Percentiles rank a stretch among this genome's conserved stretches.
These are phyloP conservation scores for Suillus variegatus DNA, from an alignment of 768 basidiomycete species.

Conservation along the genomic window DNA sequence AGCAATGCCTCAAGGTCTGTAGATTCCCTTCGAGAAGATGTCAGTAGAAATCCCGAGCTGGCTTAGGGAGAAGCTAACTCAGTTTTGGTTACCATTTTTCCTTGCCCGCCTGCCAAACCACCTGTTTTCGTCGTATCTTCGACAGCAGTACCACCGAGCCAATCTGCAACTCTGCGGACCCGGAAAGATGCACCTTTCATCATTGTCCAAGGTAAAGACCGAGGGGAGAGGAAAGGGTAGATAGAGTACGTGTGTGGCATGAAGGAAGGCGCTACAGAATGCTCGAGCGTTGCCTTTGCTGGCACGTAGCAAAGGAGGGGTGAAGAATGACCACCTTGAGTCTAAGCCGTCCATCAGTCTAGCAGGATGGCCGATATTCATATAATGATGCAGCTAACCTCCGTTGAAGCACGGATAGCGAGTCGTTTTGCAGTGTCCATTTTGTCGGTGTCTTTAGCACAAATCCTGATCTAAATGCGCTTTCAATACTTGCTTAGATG, in stretches of 20 bases:
- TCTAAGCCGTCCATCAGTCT: background rate
- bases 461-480: slow-evolving; percentile 51
- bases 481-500: slow-evolving; percentile 1
- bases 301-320: slow-evolving; percentile 33
- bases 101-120: slow-evolving; percentile 39
- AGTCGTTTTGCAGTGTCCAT: slow-evolving; percentile 52
- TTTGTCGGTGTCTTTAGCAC: slow-evolving; percentile 44
- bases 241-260: slow-evolving; percentile 53
- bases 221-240: slow-evolving; percentile 63
- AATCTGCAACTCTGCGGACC: slow-evolving; percentile 62
- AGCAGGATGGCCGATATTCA: background rate
- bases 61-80: slow-evolving; percentile 32
- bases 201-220: slow-evolving; percentile 49
- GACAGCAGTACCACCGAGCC: slow-evolving; percentile 42
- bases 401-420: slow-evolving; percentile 49
- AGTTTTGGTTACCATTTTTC: slow-evolving; percentile 33
- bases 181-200: slow-evolving; percentile 51
- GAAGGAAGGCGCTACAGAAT: slow-evolving; percentile 26
- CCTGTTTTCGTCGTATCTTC: slow-evolving; percentile 39
- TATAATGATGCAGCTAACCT: slow-evolving; percentile 39
- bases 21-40: background rate
- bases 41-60: background rate
- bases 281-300: slow-evolving; percentile 25
- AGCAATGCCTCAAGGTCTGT: slow-evolving; percentile 3
- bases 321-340: background rate